Evolutionary conservation across 176 grass and related monocot species (phyloP).

Genomic region (Aegilops sharonensis): DNA sequence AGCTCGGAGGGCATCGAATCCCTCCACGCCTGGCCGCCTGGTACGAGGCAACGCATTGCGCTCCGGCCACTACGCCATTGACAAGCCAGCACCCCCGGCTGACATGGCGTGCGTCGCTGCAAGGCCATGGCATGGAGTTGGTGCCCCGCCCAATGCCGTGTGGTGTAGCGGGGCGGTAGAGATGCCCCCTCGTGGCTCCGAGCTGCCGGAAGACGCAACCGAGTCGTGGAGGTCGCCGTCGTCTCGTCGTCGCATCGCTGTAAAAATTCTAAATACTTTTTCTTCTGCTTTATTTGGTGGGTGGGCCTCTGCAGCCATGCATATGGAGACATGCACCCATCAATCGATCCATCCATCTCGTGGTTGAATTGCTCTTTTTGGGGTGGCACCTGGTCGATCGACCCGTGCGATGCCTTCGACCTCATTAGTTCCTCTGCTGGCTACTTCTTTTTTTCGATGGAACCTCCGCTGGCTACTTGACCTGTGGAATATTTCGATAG

Average conservation of each 20-base stretch:
- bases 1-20: conserved; percentile 20
- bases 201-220: conserved; percentile 19
- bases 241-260: not conserved
- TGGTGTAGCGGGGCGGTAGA: not conserved
- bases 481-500: conserved; percentile 36
- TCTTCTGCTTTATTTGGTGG: not conserved
- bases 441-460: not conserved
- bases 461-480: conserved; percentile 1
- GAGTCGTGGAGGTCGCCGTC: not conserved
- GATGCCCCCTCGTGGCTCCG: not conserved
- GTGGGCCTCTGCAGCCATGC: not conserved
- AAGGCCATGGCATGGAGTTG: not conserved
- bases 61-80: conserved; percentile 25
- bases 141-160: not conserved
- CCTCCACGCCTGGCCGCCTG: not conserved
- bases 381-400: conserved; percentile 4
- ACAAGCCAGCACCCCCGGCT: conserved; percentile 34
- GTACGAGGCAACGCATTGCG: not conserved
- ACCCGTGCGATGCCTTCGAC: not conserved
- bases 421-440: not conserved
- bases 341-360: not conserved
- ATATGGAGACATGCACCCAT: not conserved
- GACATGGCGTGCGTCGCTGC: conserved; percentile 21
- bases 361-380: conserved; percentile 2
- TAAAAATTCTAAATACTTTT: not conserved